Evolutionary conservation across 148 eudicot species (phyloP).

Genomic region (Chenopodium suecicum): DNA sequence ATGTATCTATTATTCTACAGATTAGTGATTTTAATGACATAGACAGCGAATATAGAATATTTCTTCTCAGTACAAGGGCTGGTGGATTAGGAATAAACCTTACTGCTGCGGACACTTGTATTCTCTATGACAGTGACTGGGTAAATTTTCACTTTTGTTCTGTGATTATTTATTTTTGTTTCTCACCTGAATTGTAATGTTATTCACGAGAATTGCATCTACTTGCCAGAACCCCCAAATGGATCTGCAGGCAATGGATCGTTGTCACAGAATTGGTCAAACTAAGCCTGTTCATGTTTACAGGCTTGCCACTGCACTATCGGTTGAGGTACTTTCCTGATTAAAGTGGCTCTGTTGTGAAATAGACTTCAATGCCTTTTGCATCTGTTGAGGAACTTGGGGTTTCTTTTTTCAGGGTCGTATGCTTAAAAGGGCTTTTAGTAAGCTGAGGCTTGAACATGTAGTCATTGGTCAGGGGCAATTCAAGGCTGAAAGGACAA

Average conservation of each 20-base stretch:
- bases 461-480: conserved; percentile 96
- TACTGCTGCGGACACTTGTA: conserved; percentile 96
- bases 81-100: conserved; percentile 98
- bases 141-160: conserved; percentile 31
- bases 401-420: conserved; percentile 56
- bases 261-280: conserved; percentile 99
- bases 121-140: conserved; percentile 98
- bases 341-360: background rate
- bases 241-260: conserved; percentile 99
- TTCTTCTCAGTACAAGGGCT: conserved; percentile 97
- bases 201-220: conserved; percentile 8
- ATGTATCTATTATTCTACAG: conserved; percentile 37
- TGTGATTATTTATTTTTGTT: background rate
- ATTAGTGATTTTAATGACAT: conserved; percentile 82
- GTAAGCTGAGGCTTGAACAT: conserved; percentile 95
- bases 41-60: conserved; percentile 60
- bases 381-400: conserved; percentile 9
- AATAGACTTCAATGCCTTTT: conserved; percentile 4
- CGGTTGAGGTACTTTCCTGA: conserved; percentile 66
- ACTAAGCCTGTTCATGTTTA: conserved; percentile 99
- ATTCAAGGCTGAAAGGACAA: conserved; percentile 73
- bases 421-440: conserved; percentile 91
- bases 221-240: conserved; percentile 90
- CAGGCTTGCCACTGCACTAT: conserved; percentile 92
- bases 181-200: conserved; percentile 4